Conservation (phyloP, 2,329 filamentous ascomycete genomes). For the Apiospora hydei region DNA sequence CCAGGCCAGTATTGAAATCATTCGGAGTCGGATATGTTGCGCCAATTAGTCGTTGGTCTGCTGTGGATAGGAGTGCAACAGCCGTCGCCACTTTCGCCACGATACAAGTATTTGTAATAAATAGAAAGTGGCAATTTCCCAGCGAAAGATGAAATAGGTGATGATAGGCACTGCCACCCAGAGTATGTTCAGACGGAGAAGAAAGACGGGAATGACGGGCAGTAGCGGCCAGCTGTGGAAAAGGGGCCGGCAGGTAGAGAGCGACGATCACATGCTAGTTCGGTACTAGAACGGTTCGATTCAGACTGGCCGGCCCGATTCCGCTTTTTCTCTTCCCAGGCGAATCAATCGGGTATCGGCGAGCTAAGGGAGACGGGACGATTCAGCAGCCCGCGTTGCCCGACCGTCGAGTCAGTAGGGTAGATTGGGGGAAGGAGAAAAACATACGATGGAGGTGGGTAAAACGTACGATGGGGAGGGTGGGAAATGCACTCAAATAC, state of each 20-base stretch:
- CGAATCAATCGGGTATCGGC: background rate
- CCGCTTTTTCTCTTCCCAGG: background rate
- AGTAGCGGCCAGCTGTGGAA: background rate
- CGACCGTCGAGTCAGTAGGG: background rate
- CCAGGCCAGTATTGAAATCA: no score
- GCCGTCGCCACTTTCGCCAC: background rate
- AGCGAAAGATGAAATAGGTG: background rate
- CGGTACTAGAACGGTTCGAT: background rate
- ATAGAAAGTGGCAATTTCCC: background rate
- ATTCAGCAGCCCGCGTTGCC: background rate
- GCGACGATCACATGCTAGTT: constrained; percentile 11
- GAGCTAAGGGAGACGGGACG: background rate
- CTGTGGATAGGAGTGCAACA: no score
- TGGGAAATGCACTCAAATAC: background rate
- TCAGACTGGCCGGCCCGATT: background rate
- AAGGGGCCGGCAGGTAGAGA: background rate
- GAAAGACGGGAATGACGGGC: background rate
- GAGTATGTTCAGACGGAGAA: background rate
- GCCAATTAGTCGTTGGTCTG: background rate
- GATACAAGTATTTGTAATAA: background rate
- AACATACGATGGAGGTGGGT: background rate
- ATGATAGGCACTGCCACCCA: background rate
- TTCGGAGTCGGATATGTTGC: no score
- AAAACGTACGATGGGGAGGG: background rate
- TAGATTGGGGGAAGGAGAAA: background rate